These are phyloP conservation scores for Cercis canadensis DNA, from an alignment of 306 rosid species.

Conservation along the genomic window DNA sequence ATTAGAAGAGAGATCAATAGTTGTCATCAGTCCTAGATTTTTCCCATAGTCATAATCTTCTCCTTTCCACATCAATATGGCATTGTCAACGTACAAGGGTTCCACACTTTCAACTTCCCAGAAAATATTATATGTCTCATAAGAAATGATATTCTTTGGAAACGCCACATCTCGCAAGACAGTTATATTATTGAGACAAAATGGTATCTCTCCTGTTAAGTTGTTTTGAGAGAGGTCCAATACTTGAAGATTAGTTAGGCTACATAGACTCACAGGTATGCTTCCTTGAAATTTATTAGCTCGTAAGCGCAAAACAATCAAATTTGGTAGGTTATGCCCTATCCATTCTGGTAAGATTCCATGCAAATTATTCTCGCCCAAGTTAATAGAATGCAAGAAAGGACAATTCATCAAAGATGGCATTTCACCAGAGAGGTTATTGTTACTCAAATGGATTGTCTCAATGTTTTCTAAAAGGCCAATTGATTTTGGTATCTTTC, in stretches of 20 bases:
- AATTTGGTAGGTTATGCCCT: neutral
- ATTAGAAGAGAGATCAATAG: conserved; percentile 49
- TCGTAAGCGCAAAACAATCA: neutral
- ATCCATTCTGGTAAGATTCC: conserved; percentile 17
- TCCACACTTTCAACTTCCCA: neutral
- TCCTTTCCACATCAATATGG: conserved; percentile 40
- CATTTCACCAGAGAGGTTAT: conserved; percentile 10
- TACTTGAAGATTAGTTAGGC: conserved; percentile 22
- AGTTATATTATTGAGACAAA: conserved; percentile 26
- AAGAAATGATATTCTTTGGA: neutral
- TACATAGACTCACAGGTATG: conserved; percentile 36
- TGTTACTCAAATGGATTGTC: conserved; percentile 17
- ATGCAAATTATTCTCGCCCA: conserved; percentile 13
- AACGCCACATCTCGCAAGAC: neutral
- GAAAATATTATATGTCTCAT: neutral
- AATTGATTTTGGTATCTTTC: conserved; percentile 27
- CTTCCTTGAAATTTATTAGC: conserved; percentile 23
- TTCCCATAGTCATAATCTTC: conserved; percentile 30
- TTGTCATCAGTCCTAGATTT: conserved; percentile 32
- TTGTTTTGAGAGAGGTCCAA: conserved; percentile 43
- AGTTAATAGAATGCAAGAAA: neutral
- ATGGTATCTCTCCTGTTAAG: conserved; percentile 40
- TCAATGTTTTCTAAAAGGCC: neutral
- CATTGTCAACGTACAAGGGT: neutral
- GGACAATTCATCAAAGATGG: conserved; percentile 17